Evolutionary conservation across 176 grass and related monocot species (phyloP).

Genomic region (Cenchrus fungigraminus): DNA sequence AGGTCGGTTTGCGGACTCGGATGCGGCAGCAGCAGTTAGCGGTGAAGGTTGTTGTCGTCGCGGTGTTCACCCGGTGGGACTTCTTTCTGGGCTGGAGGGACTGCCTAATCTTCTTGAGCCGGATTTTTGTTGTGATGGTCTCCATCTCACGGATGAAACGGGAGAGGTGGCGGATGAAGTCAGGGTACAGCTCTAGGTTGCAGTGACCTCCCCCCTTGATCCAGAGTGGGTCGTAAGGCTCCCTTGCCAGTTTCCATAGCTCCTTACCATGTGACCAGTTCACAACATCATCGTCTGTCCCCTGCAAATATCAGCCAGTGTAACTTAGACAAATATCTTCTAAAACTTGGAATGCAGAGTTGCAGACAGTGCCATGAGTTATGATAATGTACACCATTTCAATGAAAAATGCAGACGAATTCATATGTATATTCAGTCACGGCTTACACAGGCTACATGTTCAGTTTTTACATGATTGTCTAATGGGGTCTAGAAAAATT

Average conservation of each 20-base stretch:
- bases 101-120: slow-evolving; percentile 89
- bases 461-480: neutral
- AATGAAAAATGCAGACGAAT: slow-evolving; percentile 8
- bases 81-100: slow-evolving; percentile 54
- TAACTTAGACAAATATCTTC: slow-evolving; percentile 3
- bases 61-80: slow-evolving; percentile 19
- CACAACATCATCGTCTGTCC: slow-evolving; percentile 95
- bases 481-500: neutral
- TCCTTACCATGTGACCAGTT: slow-evolving; percentile 91
- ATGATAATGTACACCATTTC: neutral
- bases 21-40: slow-evolving; percentile 82
- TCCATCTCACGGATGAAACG: slow-evolving; percentile 91
- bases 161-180: slow-evolving; percentile 90
- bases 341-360: neutral
- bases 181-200: slow-evolving; percentile 96
- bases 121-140: slow-evolving; percentile 63
- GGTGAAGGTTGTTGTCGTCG: slow-evolving; percentile 79
- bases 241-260: slow-evolving; percentile 83
- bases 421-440: neutral
- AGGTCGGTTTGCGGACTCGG: slow-evolving; percentile 67
- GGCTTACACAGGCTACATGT: neutral
- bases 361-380: neutral
- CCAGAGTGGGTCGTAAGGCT: slow-evolving; percentile 97
- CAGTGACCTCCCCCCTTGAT: slow-evolving; percentile 99
- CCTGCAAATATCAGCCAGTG: slow-evolving; percentile 48